Evolutionary conservation across 805 yeast species (phyloP).

Genomic region (Yamadazyma sp.): DNA sequence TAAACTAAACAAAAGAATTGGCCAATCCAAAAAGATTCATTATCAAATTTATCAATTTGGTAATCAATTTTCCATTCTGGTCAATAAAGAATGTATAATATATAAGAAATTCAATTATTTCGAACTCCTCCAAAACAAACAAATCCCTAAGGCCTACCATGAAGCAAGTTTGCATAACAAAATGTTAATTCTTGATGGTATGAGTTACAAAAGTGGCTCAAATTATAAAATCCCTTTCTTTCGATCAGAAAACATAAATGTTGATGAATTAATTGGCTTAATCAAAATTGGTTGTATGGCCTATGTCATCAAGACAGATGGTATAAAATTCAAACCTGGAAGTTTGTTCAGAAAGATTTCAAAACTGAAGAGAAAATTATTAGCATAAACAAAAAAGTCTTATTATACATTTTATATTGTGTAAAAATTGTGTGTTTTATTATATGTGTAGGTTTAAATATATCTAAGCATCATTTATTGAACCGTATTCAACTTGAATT

Average conservation of each 20-base stretch:
- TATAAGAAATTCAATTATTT: not conserved
- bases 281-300: not conserved
- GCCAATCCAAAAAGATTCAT: too few relatives aligned
- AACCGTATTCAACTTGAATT: constrained; percentile 4
- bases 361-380: not conserved
- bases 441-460: too few relatives aligned
- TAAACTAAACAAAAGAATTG: constrained; percentile 1
- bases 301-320: too few relatives aligned
- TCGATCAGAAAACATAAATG: too few relatives aligned
- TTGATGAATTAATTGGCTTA: not conserved
- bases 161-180: constrained; percentile 1
- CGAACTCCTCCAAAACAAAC: not conserved
- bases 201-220: not conserved
- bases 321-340: constrained; percentile 1
- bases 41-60: too few relatives aligned
- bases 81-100: constrained; percentile 1
- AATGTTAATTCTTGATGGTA: not conserved
- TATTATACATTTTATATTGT: too few relatives aligned
- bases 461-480: too few relatives aligned
- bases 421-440: too few relatives aligned
- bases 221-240: constrained; percentile 1
- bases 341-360: not conserved
- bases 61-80: too few relatives aligned
- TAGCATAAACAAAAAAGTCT: too few relatives aligned
- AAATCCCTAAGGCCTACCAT: not conserved